Percentiles rank a stretch among this genome's conserved stretches.
These are phyloP conservation scores for Phytophthora rubi DNA, from an alignment of 352 stramenopile genomes.

Conservation along the genomic window DNA sequence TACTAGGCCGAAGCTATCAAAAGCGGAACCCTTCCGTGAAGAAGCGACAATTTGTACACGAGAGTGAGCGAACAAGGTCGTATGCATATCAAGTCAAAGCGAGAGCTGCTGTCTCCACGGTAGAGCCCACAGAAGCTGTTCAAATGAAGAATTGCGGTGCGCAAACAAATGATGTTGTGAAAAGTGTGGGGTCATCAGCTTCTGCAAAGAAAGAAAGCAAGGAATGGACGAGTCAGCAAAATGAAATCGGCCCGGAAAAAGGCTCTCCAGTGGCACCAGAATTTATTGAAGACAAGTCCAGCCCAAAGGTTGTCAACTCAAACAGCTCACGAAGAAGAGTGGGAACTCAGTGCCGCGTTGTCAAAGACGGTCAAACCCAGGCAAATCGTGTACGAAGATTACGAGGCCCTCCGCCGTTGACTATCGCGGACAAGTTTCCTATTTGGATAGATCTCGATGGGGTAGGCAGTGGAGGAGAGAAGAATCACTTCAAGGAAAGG, in stretches of 20 bases:
- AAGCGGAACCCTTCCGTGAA: constrained; percentile 28
- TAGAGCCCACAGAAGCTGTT: constrained; percentile 3
- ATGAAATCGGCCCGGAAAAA: constrained; percentile 20
- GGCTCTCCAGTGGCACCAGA: constrained; percentile 19
- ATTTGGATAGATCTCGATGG: constrained; percentile 44
- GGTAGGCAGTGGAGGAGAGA: background rate
- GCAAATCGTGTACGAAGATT: constrained; percentile 10
- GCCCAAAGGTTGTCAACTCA: background rate
- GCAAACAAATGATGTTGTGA: constrained; percentile 20
- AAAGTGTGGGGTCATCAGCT: background rate
- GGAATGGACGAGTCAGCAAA: background rate
- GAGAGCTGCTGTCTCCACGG: background rate
- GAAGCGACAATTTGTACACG: constrained; percentile 26
- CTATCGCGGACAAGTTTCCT: constrained; percentile 43
- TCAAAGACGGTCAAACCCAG: constrained; percentile 3
- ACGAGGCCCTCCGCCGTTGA: constrained; percentile 11
- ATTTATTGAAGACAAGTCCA: background rate
- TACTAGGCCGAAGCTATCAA: constrained; percentile 23
- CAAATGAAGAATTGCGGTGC: constrained; percentile 22
- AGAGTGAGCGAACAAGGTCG: background rate
- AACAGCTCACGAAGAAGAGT: constrained; percentile 6
- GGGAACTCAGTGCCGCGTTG: constrained; percentile 25
- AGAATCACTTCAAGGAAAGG: constrained; percentile 11
- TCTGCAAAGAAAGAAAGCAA: constrained; percentile 3
- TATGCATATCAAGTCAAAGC: background rate